A percentile compares a stretch with the other conserved stretches of the same genome.
Conservation (phyloP, 768 basidiomycete species). For the Macrolepiota fuliginosa region DNA sequence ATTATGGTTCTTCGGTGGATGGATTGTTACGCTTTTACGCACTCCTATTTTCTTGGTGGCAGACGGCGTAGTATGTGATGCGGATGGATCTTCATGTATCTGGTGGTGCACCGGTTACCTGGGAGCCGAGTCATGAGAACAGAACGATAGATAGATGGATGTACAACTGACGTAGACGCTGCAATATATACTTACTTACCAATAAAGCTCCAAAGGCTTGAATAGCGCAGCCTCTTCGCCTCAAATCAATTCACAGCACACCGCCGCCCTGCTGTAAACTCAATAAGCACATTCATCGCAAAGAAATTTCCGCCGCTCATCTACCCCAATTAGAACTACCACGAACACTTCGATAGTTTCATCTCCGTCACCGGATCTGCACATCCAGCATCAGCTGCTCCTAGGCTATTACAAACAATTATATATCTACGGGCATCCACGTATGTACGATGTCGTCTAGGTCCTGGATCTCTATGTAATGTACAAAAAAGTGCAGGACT, state of each 20-base stretch:
- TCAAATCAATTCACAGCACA: neutral
- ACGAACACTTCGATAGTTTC: neutral
- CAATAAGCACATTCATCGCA: neutral
- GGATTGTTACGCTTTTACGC: neutral
- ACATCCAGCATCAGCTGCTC: neutral
- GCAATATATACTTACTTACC: conserved; percentile 1
- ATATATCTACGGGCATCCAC: neutral
- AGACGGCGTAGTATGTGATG: neutral
- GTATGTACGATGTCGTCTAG: conserved; percentile 27
- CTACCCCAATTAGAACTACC: neutral
- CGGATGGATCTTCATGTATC: neutral
- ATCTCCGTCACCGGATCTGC: neutral
- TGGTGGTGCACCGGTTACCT: neutral
- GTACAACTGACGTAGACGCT: neutral
- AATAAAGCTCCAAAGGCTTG: neutral
- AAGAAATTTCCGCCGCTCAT: neutral
- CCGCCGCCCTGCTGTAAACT: neutral
- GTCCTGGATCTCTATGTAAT: conserved; percentile 18
- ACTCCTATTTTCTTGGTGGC: neutral
- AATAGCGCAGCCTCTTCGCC: neutral
- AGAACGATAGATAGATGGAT: neutral
- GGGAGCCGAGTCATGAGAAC: neutral
- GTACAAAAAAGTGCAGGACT: conserved; percentile 18
- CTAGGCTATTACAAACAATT: neutral
- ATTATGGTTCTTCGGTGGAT: neutral